A percentile compares a stretch with the other conserved stretches of the same genome.
Conservation (phyloP, 345 rosid species). For the Salix udensis region DNA sequence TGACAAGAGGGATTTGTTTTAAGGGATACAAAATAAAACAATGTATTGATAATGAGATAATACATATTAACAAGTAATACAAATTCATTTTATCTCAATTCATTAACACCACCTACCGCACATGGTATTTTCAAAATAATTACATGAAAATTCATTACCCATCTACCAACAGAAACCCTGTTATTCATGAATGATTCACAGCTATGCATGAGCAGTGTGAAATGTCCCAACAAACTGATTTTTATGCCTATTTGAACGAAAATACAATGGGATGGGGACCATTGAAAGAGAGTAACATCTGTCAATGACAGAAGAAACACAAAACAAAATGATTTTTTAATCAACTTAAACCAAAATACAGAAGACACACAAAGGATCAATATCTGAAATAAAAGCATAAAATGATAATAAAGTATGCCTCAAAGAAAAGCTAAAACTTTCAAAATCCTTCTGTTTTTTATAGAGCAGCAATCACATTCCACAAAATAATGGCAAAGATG, state of each 20-base stretch:
- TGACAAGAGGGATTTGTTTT: neutral
- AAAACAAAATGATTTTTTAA: neutral
- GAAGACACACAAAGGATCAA: neutral
- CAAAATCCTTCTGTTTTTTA: neutral
- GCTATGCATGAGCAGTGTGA: neutral
- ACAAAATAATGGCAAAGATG: neutral
- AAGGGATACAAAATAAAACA: neutral
- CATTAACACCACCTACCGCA: neutral
- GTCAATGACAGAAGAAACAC: neutral
- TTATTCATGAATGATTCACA: neutral
- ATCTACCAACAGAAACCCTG: neutral
- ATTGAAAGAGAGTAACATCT: neutral
- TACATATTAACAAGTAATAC: neutral
- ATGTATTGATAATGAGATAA: neutral
- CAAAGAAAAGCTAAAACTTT: neutral
- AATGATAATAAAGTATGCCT: neutral
- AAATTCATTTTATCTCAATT: neutral
- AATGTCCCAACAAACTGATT: neutral
- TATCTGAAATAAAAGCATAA: neutral
- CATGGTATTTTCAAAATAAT: neutral
- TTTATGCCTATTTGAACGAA: neutral
- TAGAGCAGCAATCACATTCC: neutral
- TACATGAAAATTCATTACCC: neutral
- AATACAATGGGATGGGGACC: neutral
- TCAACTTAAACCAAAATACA: neutral